These are phyloP conservation scores for Phytophthora meadii DNA, from an alignment of 352 stramenopile genomes.

Conservation along the genomic window DNA sequence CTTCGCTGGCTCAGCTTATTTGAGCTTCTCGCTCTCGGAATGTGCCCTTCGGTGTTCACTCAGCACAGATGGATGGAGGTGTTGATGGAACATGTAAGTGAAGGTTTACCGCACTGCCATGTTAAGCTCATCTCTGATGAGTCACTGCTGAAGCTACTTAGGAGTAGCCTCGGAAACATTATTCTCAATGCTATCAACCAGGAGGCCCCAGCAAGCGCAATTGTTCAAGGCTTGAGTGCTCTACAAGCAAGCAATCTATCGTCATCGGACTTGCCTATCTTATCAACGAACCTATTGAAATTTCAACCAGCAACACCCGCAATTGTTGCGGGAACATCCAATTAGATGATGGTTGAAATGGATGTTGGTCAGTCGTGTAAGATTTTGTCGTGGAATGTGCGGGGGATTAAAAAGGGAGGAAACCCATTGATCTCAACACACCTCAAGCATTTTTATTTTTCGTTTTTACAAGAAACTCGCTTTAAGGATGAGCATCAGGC, in stretches of 20 bases:
- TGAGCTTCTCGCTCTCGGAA: neutral
- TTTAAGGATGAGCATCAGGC: neutral
- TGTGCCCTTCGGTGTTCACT: neutral
- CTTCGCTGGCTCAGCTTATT: neutral
- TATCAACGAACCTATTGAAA: neutral
- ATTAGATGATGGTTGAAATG: too few species aligned
- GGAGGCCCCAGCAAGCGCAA: too few species aligned
- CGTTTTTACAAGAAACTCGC: neutral
- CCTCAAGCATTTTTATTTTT: slow-evolving; percentile 3
- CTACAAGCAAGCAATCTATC: too few species aligned
- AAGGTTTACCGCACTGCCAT: too few species aligned
- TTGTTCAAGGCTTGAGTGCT: too few species aligned
- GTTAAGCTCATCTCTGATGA: too few species aligned
- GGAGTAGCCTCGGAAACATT: too few species aligned
- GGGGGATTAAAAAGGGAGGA: neutral
- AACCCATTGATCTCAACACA: neutral
- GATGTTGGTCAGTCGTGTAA: neutral
- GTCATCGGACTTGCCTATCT: too few species aligned
- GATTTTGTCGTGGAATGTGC: slow-evolving; percentile 1
- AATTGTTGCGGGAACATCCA: neutral
- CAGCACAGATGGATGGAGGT: neutral
- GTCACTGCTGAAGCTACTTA: too few species aligned
- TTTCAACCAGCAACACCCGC: neutral
- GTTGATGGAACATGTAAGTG: neutral
- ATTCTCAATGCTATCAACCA: too few species aligned